Evolutionary conservation across 768 basidiomycete species (phyloP).

Genomic region (Leccinellum albellum): DNA sequence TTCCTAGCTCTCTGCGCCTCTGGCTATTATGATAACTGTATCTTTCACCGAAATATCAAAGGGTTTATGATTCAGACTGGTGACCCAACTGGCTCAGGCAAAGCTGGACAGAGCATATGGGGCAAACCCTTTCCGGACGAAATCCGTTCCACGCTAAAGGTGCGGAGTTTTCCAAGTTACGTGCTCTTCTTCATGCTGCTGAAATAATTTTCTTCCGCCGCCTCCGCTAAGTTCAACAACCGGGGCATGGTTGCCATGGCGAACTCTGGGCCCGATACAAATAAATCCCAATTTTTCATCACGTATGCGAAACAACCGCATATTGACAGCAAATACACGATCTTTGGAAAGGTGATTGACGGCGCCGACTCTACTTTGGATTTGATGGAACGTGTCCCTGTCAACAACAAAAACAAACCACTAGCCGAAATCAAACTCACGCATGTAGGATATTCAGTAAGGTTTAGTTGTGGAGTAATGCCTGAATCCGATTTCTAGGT

Average conservation of each 20-base stretch:
- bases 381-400: slow-evolving; percentile 88
- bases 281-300: slow-evolving; percentile 89
- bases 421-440: slow-evolving; percentile 79
- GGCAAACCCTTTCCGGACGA: slow-evolving; percentile 90
- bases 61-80: slow-evolving; percentile 96
- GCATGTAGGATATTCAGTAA: slow-evolving; percentile 48
- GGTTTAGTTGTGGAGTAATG: background rate
- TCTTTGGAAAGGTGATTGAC: slow-evolving; percentile 97
- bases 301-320: slow-evolving; percentile 92
- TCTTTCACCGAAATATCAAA: slow-evolving; percentile 94
- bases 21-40: slow-evolving; percentile 75
- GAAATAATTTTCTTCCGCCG: background rate
- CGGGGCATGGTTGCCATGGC: slow-evolving; percentile 98
- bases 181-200: background rate
- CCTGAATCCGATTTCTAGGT: slow-evolving; percentile 42
- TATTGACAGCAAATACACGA: slow-evolving; percentile 91
- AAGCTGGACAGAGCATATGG: slow-evolving; percentile 97
- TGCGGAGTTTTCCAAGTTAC: slow-evolving; percentile 29
- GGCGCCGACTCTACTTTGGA: slow-evolving; percentile 93
- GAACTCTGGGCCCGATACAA: slow-evolving; percentile 90
- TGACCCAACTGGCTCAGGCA: slow-evolving; percentile 86
- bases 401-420: slow-evolving; percentile 87
- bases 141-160: slow-evolving; percentile 91
- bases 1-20: slow-evolving; percentile 93
- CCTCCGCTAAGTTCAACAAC: slow-evolving; percentile 72